These are phyloP conservation scores for Monilinia fructigena DNA, from an alignment of 2,329 filamentous ascomycete genomes.

Conservation along the genomic window DNA sequence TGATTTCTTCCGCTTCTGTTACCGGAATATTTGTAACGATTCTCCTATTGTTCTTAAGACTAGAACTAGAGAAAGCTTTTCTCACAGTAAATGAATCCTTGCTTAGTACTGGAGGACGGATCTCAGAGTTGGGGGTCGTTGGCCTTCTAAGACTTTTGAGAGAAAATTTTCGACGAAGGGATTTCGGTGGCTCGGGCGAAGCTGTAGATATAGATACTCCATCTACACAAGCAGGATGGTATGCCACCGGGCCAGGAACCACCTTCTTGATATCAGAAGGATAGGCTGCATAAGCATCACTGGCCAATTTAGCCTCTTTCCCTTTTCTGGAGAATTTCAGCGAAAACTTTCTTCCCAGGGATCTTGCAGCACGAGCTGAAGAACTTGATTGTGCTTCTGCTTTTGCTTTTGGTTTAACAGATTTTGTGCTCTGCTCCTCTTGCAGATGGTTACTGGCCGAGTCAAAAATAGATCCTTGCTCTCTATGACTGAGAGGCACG, in stretches of 20 bases:
- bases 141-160: neutral
- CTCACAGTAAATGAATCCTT: neutral
- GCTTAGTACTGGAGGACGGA: neutral
- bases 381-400: neutral
- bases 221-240: neutral
- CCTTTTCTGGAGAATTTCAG: neutral
- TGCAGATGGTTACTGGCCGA: neutral
- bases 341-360: neutral
- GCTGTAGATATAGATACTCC: neutral
- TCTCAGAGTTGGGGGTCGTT: neutral
- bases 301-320: neutral
- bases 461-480: neutral
- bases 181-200: neutral
- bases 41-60: neutral
- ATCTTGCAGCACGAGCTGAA: neutral
- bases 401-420: neutral
- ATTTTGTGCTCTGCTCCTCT: neutral
- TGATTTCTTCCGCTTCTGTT: neutral
- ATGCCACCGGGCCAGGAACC: neutral
- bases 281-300: neutral
- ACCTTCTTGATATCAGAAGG: neutral
- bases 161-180: neutral
- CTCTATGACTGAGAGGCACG: neutral
- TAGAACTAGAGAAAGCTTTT: neutral
- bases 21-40: neutral